Evolutionary conservation across 768 basidiomycete genomes (phyloP), one percentile per base, ranked within the genome.

Genomic region (Pulveroboletus ravenelii): DNA sequence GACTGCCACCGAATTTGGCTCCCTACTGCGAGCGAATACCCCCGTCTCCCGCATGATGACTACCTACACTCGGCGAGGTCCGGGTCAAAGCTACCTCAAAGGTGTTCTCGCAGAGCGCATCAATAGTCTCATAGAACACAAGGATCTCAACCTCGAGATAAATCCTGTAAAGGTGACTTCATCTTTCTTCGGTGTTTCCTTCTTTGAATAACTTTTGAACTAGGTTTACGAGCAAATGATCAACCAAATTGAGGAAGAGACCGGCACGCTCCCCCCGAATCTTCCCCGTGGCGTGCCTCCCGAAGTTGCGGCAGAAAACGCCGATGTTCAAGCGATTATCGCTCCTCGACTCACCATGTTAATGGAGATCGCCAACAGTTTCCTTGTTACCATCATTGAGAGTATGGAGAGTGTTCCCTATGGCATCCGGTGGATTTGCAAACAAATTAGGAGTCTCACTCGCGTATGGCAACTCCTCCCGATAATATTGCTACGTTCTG

Each of bases 41-140:
- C 96, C 96, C 41, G 96, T 99, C 20, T 97, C 93, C 43, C 87
- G 96, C 35, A 99, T 99, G 96, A 99, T 99, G 96, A 99, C 96
- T 40, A 98, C 96, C 17, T 99, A 99, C 72, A 98, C 96, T 47
- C 89, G 96, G 53, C 88, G 96, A 48, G 96, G 96, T 51, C 96
- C 96, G 1, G 96, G 96, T 50, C 96, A 98, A 70, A 93, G 92
- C 61, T 99, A 98, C 69, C 83, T 99, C 57, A 99, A 99, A 77
- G 87, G 88, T 55, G 94, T 98, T 27, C 78, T 99, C 41, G 94
- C 96, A 23, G 96, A 99, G 65, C 85, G 95, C 57, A 98, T 99
- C 72, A 98, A 99, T 72, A 93, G 91, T 61, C 75, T 99, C 57
- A 98, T 99, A 61, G 96, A 99, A 68, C 96, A 98, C 77, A 98